Base-by-base conservation (phyloP, 352 stramenopile genomes). In the Achlya hypogyna region DNA sequence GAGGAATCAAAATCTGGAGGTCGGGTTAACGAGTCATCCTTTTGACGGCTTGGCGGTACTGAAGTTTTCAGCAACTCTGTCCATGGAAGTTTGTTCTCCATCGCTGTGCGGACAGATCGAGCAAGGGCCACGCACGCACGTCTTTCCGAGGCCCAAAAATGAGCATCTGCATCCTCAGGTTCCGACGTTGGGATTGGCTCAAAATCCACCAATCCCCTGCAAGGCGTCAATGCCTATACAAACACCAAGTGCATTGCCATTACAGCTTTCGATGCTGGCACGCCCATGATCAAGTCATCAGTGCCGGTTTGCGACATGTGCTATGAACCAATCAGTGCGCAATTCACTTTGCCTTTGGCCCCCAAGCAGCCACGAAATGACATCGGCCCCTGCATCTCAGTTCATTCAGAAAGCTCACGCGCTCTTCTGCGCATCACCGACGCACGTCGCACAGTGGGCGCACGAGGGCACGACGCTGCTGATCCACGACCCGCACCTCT, bases 391-490 rank as follows among this genome's bases (percentile, higher is more conserved):
- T 20, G 54, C 27, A 27, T 27, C 54, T 23, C 29, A 49, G 54
- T 63, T 63, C 54, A 23, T 63, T 27, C 29, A 52, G 35, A 63
- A 63, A 32, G 27, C 34, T 14, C 31, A 49, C 42, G 54, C 29
- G n/a, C 29, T 63, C 27, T 49, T 63, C 22, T 49, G 54, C 25
- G n/a, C 10, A 12, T n/a, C 54, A 23, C 54, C 54, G 20, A 20
- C 54, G 25, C 16, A 27, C 12, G 63, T 74, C 51, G 70, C 59
- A n/a, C 38, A 63, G n/a, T 75, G 71, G 71, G 63, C 60, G 0
- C 34, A 64, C 29, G 51, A 47, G 8, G 71, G 71, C 43, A 70
- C 62, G 22, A 59, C 35, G 23, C 62, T 75, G 23, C 18, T 74
- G 38, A 63, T 75, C 25, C 59, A 70, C 25, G 38, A 69, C 34